Conservation (phyloP, 768 basidiomycete species). For the Suillus cothurnatus region DNA sequence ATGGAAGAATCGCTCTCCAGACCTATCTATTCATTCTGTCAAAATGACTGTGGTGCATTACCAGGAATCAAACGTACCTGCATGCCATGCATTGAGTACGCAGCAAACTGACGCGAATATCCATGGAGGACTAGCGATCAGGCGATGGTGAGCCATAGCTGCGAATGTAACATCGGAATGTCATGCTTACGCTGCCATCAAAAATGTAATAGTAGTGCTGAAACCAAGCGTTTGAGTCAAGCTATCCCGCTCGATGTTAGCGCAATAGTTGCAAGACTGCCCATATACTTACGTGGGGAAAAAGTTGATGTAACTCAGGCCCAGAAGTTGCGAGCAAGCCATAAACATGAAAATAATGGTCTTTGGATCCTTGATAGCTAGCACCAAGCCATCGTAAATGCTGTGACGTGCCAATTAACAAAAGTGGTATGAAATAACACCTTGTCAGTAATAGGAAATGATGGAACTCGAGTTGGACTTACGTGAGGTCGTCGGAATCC, state of each 20-base stretch:
- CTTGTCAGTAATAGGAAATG: not conserved
- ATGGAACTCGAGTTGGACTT: slow-evolving; percentile 5
- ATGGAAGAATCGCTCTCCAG: slow-evolving; percentile 70
- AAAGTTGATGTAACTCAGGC: slow-evolving; percentile 63
- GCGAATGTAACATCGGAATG: not conserved
- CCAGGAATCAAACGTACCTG: slow-evolving; percentile 35
- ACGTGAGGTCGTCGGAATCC: slow-evolving; percentile 34
- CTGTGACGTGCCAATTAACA: slow-evolving; percentile 30
- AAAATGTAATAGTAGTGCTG: slow-evolving; percentile 56
- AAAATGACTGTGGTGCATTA: not conserved
- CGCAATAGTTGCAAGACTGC: not conserved
- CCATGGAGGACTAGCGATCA: slow-evolving; percentile 57
- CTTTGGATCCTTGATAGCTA: slow-evolving; percentile 59
- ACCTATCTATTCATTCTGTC: slow-evolving; percentile 41
- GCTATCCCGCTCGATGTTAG: slow-evolving; percentile 28
- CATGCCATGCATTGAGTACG: slow-evolving; percentile 56
- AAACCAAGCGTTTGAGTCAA: slow-evolving; percentile 64
- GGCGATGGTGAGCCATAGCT: not conserved
- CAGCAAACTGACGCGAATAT: slow-evolving; percentile 53
- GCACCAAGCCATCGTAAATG: slow-evolving; percentile 49
- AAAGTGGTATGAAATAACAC: not conserved
- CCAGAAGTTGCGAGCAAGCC: slow-evolving; percentile 50
- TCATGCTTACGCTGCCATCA: slow-evolving; percentile 56
- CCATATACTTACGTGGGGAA: slow-evolving; percentile 47
- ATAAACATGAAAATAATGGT: slow-evolving; percentile 56